Evolutionary conservation across 805 yeast species (phyloP).

Genomic region (Saturnispora hagleri): DNA sequence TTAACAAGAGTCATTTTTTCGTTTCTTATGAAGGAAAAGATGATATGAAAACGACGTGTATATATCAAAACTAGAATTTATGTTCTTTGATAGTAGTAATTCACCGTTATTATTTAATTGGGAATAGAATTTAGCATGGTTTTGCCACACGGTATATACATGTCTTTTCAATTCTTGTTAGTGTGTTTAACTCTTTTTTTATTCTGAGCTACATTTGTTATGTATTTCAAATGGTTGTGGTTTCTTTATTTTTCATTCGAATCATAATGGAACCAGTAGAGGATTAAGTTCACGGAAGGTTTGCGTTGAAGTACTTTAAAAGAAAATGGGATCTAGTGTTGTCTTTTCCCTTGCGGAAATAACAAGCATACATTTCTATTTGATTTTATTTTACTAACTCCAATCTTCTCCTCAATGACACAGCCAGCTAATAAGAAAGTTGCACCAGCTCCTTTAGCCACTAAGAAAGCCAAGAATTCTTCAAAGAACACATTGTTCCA

Average conservation of each 20-base stretch:
- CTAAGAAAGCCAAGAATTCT: constrained; percentile 48
- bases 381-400: neutral
- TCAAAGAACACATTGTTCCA: constrained; percentile 79
- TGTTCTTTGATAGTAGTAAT: neutral
- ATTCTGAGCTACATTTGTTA: neutral
- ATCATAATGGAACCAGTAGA: constrained; percentile 12
- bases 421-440: constrained; percentile 56
- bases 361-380: neutral
- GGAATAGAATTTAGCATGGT: neutral
- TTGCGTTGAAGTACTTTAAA: constrained; percentile 4
- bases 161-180: constrained; percentile 7
- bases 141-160: constrained; percentile 1
- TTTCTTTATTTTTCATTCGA: neutral
- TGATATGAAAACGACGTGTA: neutral
- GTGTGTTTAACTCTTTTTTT: constrained; percentile 4
- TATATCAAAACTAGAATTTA: constrained; percentile 1
- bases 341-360: neutral
- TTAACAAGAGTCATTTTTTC: neutral
- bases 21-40: neutral
- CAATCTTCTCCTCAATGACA: constrained; percentile 27
- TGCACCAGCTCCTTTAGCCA: constrained; percentile 97
- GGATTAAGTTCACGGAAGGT: constrained; percentile 17
- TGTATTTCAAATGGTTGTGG: neutral
- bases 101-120: neutral
- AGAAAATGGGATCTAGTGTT: neutral